Evolutionary conservation across 345 rosid species (phyloP).

Genomic region (Gossypium sturtianum): DNA sequence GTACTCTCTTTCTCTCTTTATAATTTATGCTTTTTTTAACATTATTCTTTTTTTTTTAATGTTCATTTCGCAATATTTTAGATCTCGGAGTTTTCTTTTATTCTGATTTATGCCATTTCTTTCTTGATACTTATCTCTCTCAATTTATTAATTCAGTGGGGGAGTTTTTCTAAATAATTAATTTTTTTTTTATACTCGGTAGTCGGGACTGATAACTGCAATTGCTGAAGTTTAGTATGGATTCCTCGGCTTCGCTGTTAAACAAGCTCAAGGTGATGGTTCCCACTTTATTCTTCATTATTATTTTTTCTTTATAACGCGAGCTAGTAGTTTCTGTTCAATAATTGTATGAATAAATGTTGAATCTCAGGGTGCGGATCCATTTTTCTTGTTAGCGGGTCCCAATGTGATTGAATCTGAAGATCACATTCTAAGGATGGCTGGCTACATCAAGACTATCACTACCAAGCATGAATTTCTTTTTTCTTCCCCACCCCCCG

Average conservation of each 20-base stretch:
- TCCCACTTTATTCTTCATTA: background rate
- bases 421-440: slow-evolving; percentile 77
- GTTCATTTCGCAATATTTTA: background rate
- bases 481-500: background rate
- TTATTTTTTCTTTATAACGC: background rate
- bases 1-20: background rate
- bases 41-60: background rate
- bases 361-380: slow-evolving; percentile 60
- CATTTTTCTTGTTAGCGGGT: slow-evolving; percentile 88
- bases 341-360: background rate
- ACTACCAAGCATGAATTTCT: slow-evolving; percentile 45
- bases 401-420: slow-evolving; percentile 98
- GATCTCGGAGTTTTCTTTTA: background rate
- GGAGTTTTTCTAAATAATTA: background rate
- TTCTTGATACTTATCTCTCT: background rate
- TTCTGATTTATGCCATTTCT: background rate
- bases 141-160: background rate
- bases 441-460: slow-evolving; percentile 59
- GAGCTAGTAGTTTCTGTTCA: background rate
- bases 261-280: slow-evolving; percentile 64
- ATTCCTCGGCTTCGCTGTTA: slow-evolving; percentile 43
- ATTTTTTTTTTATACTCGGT: background rate
- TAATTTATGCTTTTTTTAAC: background rate
- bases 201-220: background rate
- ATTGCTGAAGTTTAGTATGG: slow-evolving; percentile 25